Conservation (phyloP, 441 rosid species). For the Euphorbia schlechtendalii region DNA sequence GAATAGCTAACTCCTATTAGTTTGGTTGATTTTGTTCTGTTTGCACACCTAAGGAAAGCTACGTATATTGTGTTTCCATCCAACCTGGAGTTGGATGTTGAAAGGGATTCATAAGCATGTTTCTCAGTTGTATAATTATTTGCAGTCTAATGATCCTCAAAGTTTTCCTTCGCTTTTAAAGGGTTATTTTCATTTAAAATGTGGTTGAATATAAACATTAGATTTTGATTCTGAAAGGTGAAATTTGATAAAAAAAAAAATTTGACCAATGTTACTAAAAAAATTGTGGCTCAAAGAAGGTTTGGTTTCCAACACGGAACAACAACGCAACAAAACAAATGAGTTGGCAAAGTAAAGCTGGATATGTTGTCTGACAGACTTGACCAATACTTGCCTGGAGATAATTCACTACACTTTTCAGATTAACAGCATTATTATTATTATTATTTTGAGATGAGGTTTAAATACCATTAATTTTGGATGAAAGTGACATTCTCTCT, state of each 20-base stretch:
- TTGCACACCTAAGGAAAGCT: neutral
- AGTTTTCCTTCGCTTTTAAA: neutral
- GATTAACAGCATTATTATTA: too few relatives aligned
- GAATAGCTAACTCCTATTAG: neutral
- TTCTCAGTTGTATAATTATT: too few relatives aligned
- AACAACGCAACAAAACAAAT: slow-evolving; percentile 4
- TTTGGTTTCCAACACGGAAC: neutral
- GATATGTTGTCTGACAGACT: neutral
- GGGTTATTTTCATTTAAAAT: neutral
- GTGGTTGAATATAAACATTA: too few relatives aligned
- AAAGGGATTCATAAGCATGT: neutral
- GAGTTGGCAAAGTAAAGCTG: neutral
- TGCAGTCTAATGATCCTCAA: neutral
- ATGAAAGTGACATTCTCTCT: too few relatives aligned
- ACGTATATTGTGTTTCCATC: slow-evolving; percentile 1
- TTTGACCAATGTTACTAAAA: too few relatives aligned
- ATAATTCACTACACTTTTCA: too few relatives aligned
- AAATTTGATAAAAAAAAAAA: too few relatives aligned
- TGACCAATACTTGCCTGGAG: neutral
- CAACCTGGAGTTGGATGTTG: neutral
- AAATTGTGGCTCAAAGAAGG: too few relatives aligned
- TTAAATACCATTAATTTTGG: too few relatives aligned
- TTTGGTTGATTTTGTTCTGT: neutral
- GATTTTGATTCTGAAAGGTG: too few relatives aligned
- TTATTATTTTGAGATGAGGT: too few relatives aligned